Evolutionary conservation across 2,329 filamentous ascomycete genomes (phyloP).

Genomic region (Arthrobotrys entomopaga): DNA sequence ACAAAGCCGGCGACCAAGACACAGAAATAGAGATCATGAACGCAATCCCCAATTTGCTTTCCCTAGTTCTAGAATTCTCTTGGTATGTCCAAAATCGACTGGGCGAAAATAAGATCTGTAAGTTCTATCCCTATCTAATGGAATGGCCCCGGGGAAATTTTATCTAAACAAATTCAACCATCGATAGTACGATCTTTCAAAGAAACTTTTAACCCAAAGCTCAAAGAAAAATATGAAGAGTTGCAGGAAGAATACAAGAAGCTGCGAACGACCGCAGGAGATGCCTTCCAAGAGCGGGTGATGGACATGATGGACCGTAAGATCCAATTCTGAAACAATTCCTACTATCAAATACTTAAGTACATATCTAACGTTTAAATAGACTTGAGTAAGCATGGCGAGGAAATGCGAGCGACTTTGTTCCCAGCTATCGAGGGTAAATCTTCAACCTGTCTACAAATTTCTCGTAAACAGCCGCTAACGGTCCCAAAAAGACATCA

Average conservation of each 20-base stretch:
- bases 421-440: conserved; percentile 51
- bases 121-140: background rate
- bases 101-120: conserved; percentile 51
- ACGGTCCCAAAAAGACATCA: conserved; percentile 24
- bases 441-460: background rate
- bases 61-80: conserved; percentile 43
- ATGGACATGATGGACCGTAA: conserved; percentile 53
- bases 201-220: conserved; percentile 52
- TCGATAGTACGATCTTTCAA: conserved; percentile 45
- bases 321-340: background rate
- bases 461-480: background rate
- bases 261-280: conserved; percentile 38
- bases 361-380: conserved; percentile 6
- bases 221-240: conserved; percentile 53
- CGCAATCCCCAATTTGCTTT: conserved; percentile 35
- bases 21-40: conserved; percentile 49
- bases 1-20: conserved; percentile 35
- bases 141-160: no score
- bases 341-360: background rate
- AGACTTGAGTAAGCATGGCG: conserved; percentile 44
- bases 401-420: conserved; percentile 26
- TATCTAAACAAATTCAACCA: no score
- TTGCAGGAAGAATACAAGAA: conserved; percentile 50
- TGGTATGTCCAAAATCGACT: conserved; percentile 52
- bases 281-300: conserved; percentile 52